Evolutionary conservation across 2,329 filamentous ascomycete genomes (phyloP), one percentile per base, ranked within the genome.

Genomic region (Ascocoryne sarcoides): DNA sequence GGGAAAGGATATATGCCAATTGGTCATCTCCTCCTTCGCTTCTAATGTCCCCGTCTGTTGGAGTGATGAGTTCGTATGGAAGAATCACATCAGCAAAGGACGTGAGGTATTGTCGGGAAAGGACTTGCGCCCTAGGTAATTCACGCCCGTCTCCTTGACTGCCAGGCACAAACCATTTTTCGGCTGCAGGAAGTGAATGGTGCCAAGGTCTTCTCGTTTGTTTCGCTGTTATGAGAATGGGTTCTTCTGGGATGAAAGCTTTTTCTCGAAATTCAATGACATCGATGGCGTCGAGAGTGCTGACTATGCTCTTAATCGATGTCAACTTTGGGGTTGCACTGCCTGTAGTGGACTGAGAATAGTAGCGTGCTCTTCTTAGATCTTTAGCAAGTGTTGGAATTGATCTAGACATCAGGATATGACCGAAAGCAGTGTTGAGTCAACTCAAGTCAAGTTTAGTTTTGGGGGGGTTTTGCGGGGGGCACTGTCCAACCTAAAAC

Each of bases 161-260:
- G 3, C 35, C 12, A 8, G 44, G 42, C 18, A 43, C 42, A 51
- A 85, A 84, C 82, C 82, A 84, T 47, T 71, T 74, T 3, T 53
- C 53, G 15, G 68, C 60, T 1, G 77, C 77, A 0, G 76, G 75
- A 1, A 81, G 54, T 3, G 32, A 32, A 35, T 20, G 30, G 18
- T 49, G 47, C 36, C 71, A 71, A 2, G 57, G 53, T 5, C 57
- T 54, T 21, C 60, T 31, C n/a, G 23, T 26, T 12, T 7, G 23
- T 26, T 12, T 32, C 14, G 31, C 21, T n/a, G 66, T 67, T 4
- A 77, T 62, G 14, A 79, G 58, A 8, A 68, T 59, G 2, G 81
- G 80, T 14, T 57, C 61, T 34, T 72, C 67, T 1, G 70, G 64
- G 1, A 55, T 46, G 52, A 82, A 78, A 26, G 69, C 76, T 26